Evolutionary conservation across 129 eudicot species (phyloP).

Genomic region (Saposhnikovia divaricata): DNA sequence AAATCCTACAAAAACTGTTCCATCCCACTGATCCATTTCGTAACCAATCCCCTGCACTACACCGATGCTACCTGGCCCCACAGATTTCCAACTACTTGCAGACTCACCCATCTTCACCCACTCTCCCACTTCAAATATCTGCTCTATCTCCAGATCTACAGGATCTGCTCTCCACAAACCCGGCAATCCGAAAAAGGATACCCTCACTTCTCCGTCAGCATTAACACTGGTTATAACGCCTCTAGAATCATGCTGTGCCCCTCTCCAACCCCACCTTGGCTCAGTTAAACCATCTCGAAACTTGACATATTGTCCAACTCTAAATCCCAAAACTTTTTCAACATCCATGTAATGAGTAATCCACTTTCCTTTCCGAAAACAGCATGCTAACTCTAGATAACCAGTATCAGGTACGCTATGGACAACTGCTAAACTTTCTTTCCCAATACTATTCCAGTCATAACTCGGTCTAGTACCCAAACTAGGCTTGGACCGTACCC

Average conservation of each 20-base stretch:
- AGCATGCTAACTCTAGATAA: constrained; percentile 80
- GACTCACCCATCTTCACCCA: constrained; percentile 58
- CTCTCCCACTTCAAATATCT: constrained; percentile 78
- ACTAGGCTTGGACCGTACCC: constrained; percentile 94
- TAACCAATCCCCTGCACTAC: constrained; percentile 75
- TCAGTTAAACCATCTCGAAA: constrained; percentile 70
- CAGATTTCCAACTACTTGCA: constrained; percentile 63
- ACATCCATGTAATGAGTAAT: constrained; percentile 71
- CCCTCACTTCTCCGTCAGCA: constrained; percentile 84
- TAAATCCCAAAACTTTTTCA: constrained; percentile 66
- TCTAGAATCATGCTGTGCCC: constrained; percentile 52
- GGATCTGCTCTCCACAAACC: constrained; percentile 98
- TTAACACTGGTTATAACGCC: constrained; percentile 72
- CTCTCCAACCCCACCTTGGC: constrained; percentile 99
- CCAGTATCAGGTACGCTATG: constrained; percentile 89
- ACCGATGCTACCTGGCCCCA: constrained; percentile 69
- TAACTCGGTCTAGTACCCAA: constrained; percentile 88
- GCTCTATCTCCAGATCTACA: constrained; percentile 73
- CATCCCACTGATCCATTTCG: constrained; percentile 66
- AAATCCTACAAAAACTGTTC: constrained; percentile 55
- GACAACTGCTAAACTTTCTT: constrained; percentile 83
- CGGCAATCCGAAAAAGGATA: constrained; percentile 54
- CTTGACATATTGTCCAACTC: constrained; percentile 72
- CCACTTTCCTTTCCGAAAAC: constrained; percentile 83
- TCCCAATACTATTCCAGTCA: constrained; percentile 88